phyloP scores from a whole-genome alignment of 2,329 filamentous ascomycete genomes.

The Verticillium nonalfalfae region DNA sequence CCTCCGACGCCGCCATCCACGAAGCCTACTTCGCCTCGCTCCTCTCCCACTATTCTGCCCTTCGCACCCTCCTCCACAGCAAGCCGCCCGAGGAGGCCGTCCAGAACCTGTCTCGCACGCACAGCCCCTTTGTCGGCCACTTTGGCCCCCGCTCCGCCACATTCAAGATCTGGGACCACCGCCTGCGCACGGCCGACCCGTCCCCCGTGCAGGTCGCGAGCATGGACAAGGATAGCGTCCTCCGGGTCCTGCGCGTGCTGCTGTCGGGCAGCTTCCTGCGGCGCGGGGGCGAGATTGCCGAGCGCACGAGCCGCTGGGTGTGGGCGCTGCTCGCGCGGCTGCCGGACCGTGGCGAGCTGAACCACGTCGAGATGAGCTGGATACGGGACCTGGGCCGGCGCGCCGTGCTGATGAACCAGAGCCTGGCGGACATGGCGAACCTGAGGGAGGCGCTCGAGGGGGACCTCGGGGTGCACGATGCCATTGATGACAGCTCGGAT shows the following conservation, averaged over 20 bases:
- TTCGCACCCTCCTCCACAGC: slow-evolving; percentile 56
- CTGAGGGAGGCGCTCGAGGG: slow-evolving; percentile 35
- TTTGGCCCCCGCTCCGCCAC: slow-evolving; percentile 44
- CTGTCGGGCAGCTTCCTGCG: slow-evolving; percentile 57
- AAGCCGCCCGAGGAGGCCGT: slow-evolving; percentile 47
- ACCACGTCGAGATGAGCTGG: slow-evolving; percentile 67
- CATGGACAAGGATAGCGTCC: slow-evolving; percentile 60
- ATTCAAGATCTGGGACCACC: slow-evolving; percentile 43
- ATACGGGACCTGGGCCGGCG: slow-evolving; percentile 75
- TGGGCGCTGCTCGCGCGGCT: slow-evolving; percentile 77
- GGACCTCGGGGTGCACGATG: slow-evolving; percentile 34
- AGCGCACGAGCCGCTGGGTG: slow-evolving; percentile 72
- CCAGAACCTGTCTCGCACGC: slow-evolving; percentile 43
- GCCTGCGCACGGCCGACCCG: slow-evolving; percentile 48
- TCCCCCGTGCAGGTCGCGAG: slow-evolving; percentile 52
- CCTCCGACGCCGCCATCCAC: slow-evolving; percentile 40
- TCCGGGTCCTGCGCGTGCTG: slow-evolving; percentile 63
- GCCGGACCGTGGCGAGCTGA: slow-evolving; percentile 67
- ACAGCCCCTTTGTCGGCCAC: slow-evolving; percentile 49
- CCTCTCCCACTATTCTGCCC: slow-evolving; percentile 54
- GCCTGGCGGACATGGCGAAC: slow-evolving; percentile 45
- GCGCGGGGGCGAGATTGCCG: slow-evolving; percentile 51
- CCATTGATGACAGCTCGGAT: slow-evolving; percentile 36
- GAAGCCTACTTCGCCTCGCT: slow-evolving; percentile 64
- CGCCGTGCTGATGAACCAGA: slow-evolving; percentile 56